phyloP scores from a whole-genome alignment of 257 asterid species.

The Gentiana macrophylla region DNA sequence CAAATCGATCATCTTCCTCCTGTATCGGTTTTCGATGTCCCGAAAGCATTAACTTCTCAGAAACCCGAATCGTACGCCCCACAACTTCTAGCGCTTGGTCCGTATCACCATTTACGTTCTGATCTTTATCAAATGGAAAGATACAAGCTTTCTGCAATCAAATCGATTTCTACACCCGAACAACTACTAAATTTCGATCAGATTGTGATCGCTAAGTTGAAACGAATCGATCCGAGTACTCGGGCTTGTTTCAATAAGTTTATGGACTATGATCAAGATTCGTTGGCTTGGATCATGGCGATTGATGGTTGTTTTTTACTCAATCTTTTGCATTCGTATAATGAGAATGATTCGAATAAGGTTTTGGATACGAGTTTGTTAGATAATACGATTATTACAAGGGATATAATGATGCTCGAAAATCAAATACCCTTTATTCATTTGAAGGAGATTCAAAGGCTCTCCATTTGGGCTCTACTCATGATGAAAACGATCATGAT shows the following conservation, averaged over 20 bases:
- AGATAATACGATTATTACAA: slow-evolving; percentile 13
- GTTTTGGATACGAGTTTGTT: not conserved
- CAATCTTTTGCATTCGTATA: slow-evolving; percentile 7
- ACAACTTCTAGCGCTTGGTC: slow-evolving; percentile 31
- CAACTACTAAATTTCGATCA: slow-evolving; percentile 14
- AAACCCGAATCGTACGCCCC: slow-evolving; percentile 39
- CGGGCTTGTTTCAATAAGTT: slow-evolving; percentile 33
- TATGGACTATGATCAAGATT: slow-evolving; percentile 26
- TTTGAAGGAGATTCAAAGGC: slow-evolving; percentile 14
- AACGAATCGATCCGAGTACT: slow-evolving; percentile 16
- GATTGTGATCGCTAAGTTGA: slow-evolving; percentile 16
- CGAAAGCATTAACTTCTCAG: slow-evolving; percentile 15
- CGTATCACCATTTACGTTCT: slow-evolving; percentile 39
- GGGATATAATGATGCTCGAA: slow-evolving; percentile 33
- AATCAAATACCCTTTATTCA: slow-evolving; percentile 30
- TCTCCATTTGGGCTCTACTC: not conserved
- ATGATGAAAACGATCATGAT: not conserved
- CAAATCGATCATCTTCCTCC: slow-evolving; percentile 23
- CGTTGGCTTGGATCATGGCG: slow-evolving; percentile 35
- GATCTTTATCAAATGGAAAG: slow-evolving; percentile 34
- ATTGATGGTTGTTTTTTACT: slow-evolving; percentile 37
- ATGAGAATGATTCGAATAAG: not conserved
- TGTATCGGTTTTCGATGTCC: slow-evolving; percentile 27
- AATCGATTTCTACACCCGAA: slow-evolving; percentile 11
- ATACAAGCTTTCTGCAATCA: slow-evolving; percentile 28